Base-by-base conservation (phyloP, 169 alveolate species). In the Plasmodium vinckei region DNA sequence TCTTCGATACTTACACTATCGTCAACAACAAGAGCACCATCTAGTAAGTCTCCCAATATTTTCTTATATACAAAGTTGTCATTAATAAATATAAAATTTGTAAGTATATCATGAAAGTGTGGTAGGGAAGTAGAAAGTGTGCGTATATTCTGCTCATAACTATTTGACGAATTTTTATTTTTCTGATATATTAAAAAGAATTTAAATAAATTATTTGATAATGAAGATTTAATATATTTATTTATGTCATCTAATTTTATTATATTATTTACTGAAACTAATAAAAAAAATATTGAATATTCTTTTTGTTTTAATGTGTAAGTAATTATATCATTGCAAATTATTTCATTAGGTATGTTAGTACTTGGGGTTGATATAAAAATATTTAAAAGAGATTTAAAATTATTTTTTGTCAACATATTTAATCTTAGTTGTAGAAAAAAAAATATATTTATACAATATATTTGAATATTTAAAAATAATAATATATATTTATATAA, bases 401-500 rank as follows among this genome's bases (percentile, higher is more conserved):
- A 25, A 64, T 79, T 67, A 12, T 9, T 51, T 4, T 67, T 53
- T 27, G 79, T 13, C 39, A 79, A 67, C 12, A 79, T 19, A 39
- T 79, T 67, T 46, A 54, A 56, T n/a, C 89, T 67, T 23, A 79
- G 25, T 15, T 79, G 89, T 46, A 79, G 27, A 59, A 53, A 79
- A 51, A 79, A 79, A 65, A 79, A 65, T 1, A 79, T 79, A 67
- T 79, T 79, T 51, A 79, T 67, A 59, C 89, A 79, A 25, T 49
- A 79, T 13, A 67, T 79, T 47, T 79, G 89, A 2, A 79, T 53
- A 60, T 79, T 79, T n/a, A 79, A 51, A 67, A 79, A 79, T 25
- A 79, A 61, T 13, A 79, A 12, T 19, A 79, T 21, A 59, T 79
- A 79, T 56, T 79, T 79, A 19, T 79, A 79, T 17, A 79, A 39